phyloP scores from a whole-genome alignment of 148 eudicot species.

The Polygonum maritimum region DNA sequence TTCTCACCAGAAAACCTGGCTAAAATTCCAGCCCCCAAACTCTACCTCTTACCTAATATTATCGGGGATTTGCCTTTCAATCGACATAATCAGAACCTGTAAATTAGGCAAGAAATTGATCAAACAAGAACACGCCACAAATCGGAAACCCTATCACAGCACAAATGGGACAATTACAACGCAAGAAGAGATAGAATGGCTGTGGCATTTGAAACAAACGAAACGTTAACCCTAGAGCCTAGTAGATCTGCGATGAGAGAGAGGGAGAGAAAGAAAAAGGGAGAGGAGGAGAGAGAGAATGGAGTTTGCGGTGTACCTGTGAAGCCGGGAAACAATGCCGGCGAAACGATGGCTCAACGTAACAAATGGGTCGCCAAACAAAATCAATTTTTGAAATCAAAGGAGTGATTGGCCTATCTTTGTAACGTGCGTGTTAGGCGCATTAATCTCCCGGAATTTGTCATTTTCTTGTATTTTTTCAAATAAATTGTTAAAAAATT shows the following conservation, averaged over 20 bases:
- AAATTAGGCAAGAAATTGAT: neutral
- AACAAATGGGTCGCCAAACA: constrained; percentile 10
- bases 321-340: constrained; percentile 39
- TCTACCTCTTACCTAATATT: constrained; percentile 1
- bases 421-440: constrained; percentile 8
- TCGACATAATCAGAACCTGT: constrained; percentile 1
- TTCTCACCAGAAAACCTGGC: constrained; percentile 44
- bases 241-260: constrained; percentile 30
- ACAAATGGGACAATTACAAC: neutral
- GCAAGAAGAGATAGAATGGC: neutral
- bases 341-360: constrained; percentile 29
- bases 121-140: constrained; percentile 15
- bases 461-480: neutral
- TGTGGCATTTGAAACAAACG: constrained; percentile 16
- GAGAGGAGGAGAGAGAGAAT: neutral
- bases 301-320: constrained; percentile 15
- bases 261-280: constrained; percentile 14
- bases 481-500: neutral
- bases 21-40: neutral
- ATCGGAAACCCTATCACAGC: neutral
- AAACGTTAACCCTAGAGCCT: constrained; percentile 20
- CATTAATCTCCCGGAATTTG: neutral
- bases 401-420: constrained; percentile 9
- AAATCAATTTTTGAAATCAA: neutral
- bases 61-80: constrained; percentile 1